phyloP scores from a whole-genome alignment of 768 basidiomycete genomes.

The Mycena sanguinolenta region DNA sequence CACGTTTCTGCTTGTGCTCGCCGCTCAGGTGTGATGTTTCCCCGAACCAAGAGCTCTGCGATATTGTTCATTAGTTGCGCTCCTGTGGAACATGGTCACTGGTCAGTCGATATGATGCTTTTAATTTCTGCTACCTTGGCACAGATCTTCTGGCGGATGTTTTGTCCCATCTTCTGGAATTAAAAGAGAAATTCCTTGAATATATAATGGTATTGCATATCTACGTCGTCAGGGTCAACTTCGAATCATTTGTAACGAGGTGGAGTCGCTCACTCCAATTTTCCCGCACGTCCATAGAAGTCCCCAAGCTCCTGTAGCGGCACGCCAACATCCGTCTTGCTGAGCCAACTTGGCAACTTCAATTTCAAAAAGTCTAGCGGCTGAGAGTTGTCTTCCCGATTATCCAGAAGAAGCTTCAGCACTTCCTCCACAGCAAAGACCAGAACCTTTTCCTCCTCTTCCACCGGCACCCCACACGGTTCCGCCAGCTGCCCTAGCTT shows the following conservation, averaged over 20 bases:
- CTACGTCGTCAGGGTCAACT: slow-evolving; percentile 41
- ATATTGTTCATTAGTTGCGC: slow-evolving; percentile 35
- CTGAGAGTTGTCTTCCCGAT: neutral
- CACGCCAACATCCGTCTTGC: slow-evolving; percentile 58
- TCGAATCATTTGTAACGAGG: neutral
- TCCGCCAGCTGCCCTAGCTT: slow-evolving; percentile 32
- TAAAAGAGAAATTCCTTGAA: slow-evolving; percentile 59
- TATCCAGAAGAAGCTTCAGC: slow-evolving; percentile 24
- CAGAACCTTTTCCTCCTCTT: slow-evolving; percentile 26
- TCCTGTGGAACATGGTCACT: neutral
- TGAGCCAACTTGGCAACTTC: slow-evolving; percentile 61
- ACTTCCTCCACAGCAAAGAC: slow-evolving; percentile 33
- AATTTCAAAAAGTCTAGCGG: slow-evolving; percentile 55
- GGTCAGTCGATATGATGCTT: neutral
- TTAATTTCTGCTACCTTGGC: slow-evolving; percentile 3
- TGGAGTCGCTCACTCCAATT: slow-evolving; percentile 53
- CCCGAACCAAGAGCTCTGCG: slow-evolving; percentile 22
- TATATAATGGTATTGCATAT: slow-evolving; percentile 61
- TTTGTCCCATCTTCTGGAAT: slow-evolving; percentile 40
- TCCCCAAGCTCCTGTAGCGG: slow-evolving; percentile 63
- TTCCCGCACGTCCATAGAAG: slow-evolving; percentile 57
- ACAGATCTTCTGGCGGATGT: slow-evolving; percentile 20
- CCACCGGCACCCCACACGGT: neutral
- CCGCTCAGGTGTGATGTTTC: slow-evolving; percentile 21
- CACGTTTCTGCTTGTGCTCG: slow-evolving; percentile 53